A percentile compares a stretch with the other conserved stretches of the same genome.
phyloP scores from a whole-genome alignment of 176 grass and related monocot species.

The Ensete glaucum region DNA sequence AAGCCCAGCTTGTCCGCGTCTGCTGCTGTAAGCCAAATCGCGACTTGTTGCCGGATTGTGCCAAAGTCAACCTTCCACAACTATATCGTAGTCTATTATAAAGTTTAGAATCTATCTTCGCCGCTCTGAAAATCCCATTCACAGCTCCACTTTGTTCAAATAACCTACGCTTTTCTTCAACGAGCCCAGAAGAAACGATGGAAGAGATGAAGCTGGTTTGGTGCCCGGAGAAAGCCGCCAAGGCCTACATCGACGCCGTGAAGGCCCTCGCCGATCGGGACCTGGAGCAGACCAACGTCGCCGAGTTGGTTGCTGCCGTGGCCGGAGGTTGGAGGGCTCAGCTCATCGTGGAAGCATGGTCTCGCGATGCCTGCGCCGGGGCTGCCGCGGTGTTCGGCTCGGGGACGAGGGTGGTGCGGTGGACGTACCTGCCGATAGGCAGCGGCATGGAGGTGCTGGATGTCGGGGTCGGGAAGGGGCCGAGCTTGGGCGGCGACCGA shows the following conservation, averaged over 20 bases:
- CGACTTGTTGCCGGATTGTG: too few relatives aligned
- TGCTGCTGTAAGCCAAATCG: too few relatives aligned
- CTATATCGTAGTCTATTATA: too few relatives aligned
- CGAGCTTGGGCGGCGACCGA: conserved; percentile 21
- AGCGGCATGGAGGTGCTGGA: conserved; percentile 59
- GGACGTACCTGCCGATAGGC: conserved; percentile 47
- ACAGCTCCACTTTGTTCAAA: too few relatives aligned
- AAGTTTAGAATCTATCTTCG: too few relatives aligned
- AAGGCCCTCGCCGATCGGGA: conserved; percentile 19
- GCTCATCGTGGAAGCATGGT: conserved; percentile 49
- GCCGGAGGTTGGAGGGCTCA: conserved; percentile 53
- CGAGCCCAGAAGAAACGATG: too few relatives aligned
- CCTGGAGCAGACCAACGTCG: conserved; percentile 12
- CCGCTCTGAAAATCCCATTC: too few relatives aligned
- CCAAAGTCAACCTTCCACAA: too few relatives aligned
- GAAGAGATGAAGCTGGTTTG: conserved; percentile 47
- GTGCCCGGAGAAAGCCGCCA: conserved; percentile 48
- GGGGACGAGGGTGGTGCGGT: conserved; percentile 46
- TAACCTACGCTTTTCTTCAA: too few relatives aligned
- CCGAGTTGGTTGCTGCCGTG: conserved; percentile 50
- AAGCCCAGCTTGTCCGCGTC: too few relatives aligned
- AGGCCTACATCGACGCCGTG: conserved; percentile 49
- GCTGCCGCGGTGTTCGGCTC: conserved; percentile 13
- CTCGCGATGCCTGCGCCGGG: background rate
- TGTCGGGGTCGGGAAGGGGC: conserved; percentile 64